phyloP scores from a whole-genome alignment of 306 rosid genomes.

The Mimosa pudica region DNA sequence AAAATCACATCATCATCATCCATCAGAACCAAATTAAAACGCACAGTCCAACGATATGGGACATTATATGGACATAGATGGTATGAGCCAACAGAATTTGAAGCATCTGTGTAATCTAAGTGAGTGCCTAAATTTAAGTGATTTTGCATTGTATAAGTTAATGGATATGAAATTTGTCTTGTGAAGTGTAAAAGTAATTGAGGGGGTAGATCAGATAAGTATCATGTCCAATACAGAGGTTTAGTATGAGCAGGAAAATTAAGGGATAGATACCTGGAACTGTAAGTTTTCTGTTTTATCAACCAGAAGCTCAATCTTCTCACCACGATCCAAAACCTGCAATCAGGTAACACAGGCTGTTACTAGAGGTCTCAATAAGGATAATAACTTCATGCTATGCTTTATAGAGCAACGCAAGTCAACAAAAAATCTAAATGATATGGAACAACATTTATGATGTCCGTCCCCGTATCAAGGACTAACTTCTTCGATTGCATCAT shows the following conservation, averaged over 20 bases:
- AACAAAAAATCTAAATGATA: background rate
- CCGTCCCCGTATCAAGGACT: background rate
- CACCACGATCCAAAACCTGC: slow-evolving; percentile 99
- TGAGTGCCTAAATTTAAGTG: too few relatives aligned
- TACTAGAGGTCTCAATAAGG: slow-evolving; percentile 16
- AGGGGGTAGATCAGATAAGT: background rate
- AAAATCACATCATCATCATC: background rate
- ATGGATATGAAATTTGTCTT: too few relatives aligned
- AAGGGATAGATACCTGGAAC: slow-evolving; percentile 66
- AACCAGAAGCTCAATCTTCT: slow-evolving; percentile 91
- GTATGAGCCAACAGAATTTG: background rate
- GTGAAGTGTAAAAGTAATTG: too few relatives aligned
- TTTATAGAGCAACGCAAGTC: background rate
- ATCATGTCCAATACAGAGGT: background rate
- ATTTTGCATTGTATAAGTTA: too few relatives aligned
- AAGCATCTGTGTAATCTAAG: background rate
- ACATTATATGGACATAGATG: background rate
- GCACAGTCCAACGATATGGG: background rate
- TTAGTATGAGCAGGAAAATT: too few relatives aligned
- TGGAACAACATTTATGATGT: too few relatives aligned
- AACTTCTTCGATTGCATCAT: background rate
- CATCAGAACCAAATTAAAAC: background rate
- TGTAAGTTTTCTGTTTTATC: slow-evolving; percentile 95
- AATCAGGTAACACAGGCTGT: slow-evolving; percentile 27
- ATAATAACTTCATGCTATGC: slow-evolving; percentile 9